Evolutionary conservation across 2,329 filamentous ascomycete species (phyloP), one percentile per base, ranked within the genome.

Genomic region (Bipolaris sorokiniana): DNA sequence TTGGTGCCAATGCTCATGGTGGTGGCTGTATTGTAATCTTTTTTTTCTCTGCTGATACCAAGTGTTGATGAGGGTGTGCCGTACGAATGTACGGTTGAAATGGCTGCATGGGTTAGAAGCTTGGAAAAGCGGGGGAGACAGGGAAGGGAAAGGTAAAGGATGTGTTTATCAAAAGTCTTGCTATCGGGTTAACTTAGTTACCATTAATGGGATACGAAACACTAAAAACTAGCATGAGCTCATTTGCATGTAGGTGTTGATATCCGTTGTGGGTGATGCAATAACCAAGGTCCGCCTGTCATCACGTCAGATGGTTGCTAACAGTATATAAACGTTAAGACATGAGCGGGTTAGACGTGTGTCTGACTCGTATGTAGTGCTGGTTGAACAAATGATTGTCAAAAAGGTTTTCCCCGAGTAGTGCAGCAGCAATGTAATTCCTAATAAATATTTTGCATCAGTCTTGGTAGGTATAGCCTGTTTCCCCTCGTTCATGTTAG

Each of bases 11-110:
- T 48, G 31, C 22, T 40, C 11, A 33, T 48, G 54, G 55, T 37
- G 51, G 48, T 31, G 52, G 38, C 47, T 73, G 68, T 72, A 73
- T 58, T 64, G 59, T 71, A 69, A 62, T 66, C 45, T 53, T 55
- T 61, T 63, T 62, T 55, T 61, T 63, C 61, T 56, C 56, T 48
- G 52, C 46, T 63, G 59, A 69, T 66, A 69, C 65, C 66, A 68
- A 54, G 64, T 57, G 45, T 48, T 51, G 57, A 61, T 55, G 56
- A 45, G 36, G 52, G 33, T 49, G 41, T 33, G 45, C 23, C 37
- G 46, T 51, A 61, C 36, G 28, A 13, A 11, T n/a, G 48, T 49
- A 53, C 37, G 56, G 42, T 20, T 42, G 31, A 33, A 18, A 50
- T 26, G 34, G 38, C 40, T 41, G 51, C 44, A 48, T 51, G 37